phyloP scores from a whole-genome alignment of 108 stramenopile species.

The Nitzschia putrida region DNA sequence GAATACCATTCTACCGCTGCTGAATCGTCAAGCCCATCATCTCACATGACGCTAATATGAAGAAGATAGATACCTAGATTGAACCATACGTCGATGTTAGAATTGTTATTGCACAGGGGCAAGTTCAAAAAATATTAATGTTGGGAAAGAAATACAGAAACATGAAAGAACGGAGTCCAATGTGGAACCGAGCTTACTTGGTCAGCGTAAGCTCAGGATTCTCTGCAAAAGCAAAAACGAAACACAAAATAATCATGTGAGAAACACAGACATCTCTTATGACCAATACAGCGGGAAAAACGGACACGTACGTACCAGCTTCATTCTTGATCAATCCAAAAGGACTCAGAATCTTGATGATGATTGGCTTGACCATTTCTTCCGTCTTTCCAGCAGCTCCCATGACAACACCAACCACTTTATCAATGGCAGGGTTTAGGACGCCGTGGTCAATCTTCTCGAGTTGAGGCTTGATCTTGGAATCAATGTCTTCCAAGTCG shows the following conservation, averaged over 20 bases:
- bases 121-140: no score
- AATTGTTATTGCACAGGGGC: no score
- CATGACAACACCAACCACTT: conserved; percentile 46
- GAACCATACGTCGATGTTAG: no score
- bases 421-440: conserved; percentile 66
- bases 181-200: no score
- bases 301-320: neutral
- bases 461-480: conserved; percentile 52
- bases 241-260: neutral
- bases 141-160: no score
- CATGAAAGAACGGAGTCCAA: no score
- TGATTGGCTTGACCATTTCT: conserved; percentile 54
- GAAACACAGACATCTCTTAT: no score
- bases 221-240: neutral
- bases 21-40: no score
- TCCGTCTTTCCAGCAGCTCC: conserved; percentile 59
- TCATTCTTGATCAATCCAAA: conserved; percentile 25
- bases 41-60: no score
- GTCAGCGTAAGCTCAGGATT: conserved; percentile 15
- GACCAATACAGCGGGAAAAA: no score
- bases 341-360: conserved; percentile 36
- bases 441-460: conserved; percentile 57
- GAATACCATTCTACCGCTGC: no score
- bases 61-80: no score
- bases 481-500: conserved; percentile 41